A percentile compares a stretch with the other conserved stretches of the same genome.
Evolutionary conservation across 805 yeast species (phyloP).

Genomic region (Starmerella apis): DNA sequence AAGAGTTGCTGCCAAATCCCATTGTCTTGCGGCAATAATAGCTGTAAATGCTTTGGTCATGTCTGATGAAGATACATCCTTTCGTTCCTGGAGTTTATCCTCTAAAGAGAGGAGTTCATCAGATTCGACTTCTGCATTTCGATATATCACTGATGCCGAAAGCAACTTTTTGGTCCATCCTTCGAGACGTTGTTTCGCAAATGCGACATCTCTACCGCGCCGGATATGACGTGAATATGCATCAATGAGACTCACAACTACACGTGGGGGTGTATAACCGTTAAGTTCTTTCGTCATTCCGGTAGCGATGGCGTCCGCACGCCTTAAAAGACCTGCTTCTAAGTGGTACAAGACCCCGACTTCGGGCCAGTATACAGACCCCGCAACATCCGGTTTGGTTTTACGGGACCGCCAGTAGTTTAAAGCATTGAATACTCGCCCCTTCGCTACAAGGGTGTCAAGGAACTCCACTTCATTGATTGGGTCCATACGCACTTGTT

Average conservation of each 20-base stretch:
- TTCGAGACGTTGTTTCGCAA: not conserved
- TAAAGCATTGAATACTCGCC: slow-evolving; percentile 21
- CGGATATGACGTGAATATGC: slow-evolving; percentile 6
- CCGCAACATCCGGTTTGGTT: slow-evolving; percentile 16
- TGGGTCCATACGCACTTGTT: slow-evolving; percentile 25
- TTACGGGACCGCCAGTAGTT: slow-evolving; percentile 20
- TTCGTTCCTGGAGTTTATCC: not conserved
- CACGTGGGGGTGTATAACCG: slow-evolving; percentile 12
- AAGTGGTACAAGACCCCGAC: slow-evolving; percentile 24
- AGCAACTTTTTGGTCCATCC: slow-evolving; percentile 8
- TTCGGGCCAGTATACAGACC: slow-evolving; percentile 22
- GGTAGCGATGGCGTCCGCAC: slow-evolving; percentile 19
- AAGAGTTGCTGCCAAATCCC: not conserved
- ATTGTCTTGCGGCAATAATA: not conserved
- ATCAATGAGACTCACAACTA: slow-evolving; percentile 14
- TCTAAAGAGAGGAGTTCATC: not conserved
- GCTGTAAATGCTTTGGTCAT: not conserved
- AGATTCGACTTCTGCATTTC: not conserved
- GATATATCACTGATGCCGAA: not conserved
- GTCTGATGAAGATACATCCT: not conserved
- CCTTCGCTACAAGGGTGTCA: slow-evolving; percentile 21
- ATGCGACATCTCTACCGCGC: not conserved
- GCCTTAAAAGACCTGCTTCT: slow-evolving; percentile 19
- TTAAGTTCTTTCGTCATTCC: not conserved
- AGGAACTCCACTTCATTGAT: slow-evolving; percentile 26